Conservation (phyloP, 805 yeast genomes). For the Osmozyma mogii region DNA sequence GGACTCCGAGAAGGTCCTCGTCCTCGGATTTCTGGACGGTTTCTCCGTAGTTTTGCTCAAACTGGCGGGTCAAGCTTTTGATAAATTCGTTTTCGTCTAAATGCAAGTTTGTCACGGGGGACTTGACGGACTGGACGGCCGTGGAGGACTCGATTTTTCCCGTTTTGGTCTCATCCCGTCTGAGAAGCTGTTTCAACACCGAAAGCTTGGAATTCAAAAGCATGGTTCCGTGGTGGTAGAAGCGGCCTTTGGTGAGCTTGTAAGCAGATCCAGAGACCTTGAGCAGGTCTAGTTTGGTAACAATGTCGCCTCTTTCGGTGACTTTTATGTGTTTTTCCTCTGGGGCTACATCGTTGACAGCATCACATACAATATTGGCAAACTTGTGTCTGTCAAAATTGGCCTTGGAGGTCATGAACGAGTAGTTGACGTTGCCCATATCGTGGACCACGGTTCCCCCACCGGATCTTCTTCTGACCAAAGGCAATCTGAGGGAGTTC, state of each 20-base stretch:
- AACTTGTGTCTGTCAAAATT: slow-evolving; percentile 49
- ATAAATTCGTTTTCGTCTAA: slow-evolving; percentile 41
- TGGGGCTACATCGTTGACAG: slow-evolving; percentile 1
- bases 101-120: slow-evolving; percentile 66
- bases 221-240: slow-evolving; percentile 97
- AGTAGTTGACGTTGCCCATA: slow-evolving; percentile 77
- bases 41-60: slow-evolving; percentile 23
- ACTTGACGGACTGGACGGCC: slow-evolving; percentile 66
- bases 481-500: slow-evolving; percentile 44
- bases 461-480: slow-evolving; percentile 77
- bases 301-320: slow-evolving; percentile 77
- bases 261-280: slow-evolving; percentile 93
- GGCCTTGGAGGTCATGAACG: slow-evolving; percentile 63
- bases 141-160: slow-evolving; percentile 42
- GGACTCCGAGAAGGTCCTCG: slow-evolving; percentile 22
- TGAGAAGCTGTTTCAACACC: slow-evolving; percentile 52
- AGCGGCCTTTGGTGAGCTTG: slow-evolving; percentile 70
- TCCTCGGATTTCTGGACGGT: background rate
- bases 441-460: slow-evolving; percentile 99
- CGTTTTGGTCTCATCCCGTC: slow-evolving; percentile 31
- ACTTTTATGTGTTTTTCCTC: slow-evolving; percentile 31
- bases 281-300: slow-evolving; percentile 29
- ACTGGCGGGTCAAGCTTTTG: slow-evolving; percentile 33
- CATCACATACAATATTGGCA: background rate
- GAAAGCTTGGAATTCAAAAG: slow-evolving; percentile 58